Base-by-base conservation (phyloP, 371 early-diverging fungal species). In the Zopfochytrium polystomum region DNA sequence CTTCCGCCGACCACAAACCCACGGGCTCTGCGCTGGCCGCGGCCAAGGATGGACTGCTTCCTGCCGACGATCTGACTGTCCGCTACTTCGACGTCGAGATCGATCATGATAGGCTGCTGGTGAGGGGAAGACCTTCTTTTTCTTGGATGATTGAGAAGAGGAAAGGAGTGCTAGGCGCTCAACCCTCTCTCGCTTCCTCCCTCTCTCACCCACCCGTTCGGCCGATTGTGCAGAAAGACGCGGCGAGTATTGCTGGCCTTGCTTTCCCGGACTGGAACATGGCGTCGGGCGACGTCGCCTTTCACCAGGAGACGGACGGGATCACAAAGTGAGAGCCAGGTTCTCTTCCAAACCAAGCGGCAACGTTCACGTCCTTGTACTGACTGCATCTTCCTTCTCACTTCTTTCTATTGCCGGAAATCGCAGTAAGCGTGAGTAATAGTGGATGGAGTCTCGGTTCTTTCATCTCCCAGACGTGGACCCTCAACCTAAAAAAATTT, bases 281-380 rank as follows among this genome's bases (percentile, higher is more conserved):
- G 29, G 26, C 35, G 9, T n/a, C n/a, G n/a, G n/a, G n/a, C n/a
- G 70, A 74, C 48, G 58, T 68, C 20, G 46, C 49, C 32, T 58
- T 65, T 0, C 44, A 58, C 22, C 90, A 91, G 70, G 90, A 87
- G 80, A 92, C 89, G 69, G 90, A 91, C 58, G 95, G 95, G 32
- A 95, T 95, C 65, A 95, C 95, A 55, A 95, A 95, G 65, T 65
- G 47, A 46, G 59, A 25, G 25, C 20, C 31, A 15, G 7, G 50
- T 15, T 20, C 29, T 35, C 9, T 22, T 22, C 3, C 27, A 15
- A 22, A 7, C 11, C 18, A 27, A 15, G 27, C 20, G 25, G 31
- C 11, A 18, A n/a, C 34, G 15, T 25, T 11, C 31, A 11, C 25
- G 2, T n/a, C 26, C 11, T 20, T 48, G 22, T 35, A 56, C 32